Evolutionary conservation across 2,329 filamentous ascomycete species (phyloP).

Genomic region (Phoma herbarum): DNA sequence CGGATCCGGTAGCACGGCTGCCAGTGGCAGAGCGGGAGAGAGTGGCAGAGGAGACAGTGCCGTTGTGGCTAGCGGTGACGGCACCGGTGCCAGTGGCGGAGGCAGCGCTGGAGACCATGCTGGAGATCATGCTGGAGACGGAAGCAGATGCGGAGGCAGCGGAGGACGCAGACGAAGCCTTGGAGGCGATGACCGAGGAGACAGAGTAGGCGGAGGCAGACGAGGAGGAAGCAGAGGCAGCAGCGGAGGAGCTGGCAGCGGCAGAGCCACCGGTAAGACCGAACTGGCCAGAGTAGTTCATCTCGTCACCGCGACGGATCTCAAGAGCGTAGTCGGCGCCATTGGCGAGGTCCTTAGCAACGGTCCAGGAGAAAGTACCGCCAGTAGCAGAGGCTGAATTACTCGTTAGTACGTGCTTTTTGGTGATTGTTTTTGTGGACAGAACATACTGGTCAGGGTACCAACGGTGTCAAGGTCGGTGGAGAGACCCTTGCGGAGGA

Average conservation of each 20-base stretch:
- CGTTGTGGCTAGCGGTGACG: constrained; percentile 33
- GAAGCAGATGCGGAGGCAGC: constrained; percentile 30
- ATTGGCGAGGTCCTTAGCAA: constrained; percentile 53
- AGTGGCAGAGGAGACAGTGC: constrained; percentile 39
- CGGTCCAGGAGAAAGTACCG: constrained; percentile 62
- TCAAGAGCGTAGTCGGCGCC: constrained; percentile 66
- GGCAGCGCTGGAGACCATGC: constrained; percentile 38
- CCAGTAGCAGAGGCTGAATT: constrained; percentile 53
- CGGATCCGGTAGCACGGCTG: constrained; percentile 29
- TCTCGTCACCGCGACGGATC: constrained; percentile 61
- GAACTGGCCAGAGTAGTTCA: constrained; percentile 67
- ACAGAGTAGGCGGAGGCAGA: constrained; percentile 32
- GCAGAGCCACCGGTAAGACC: constrained; percentile 45
- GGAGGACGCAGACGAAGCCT: constrained; percentile 25
- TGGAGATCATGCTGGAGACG: constrained; percentile 42
- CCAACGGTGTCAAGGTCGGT: constrained; percentile 61
- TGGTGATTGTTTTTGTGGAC: neutral
- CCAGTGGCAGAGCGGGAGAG: constrained; percentile 32
- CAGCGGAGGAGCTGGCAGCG: constrained; percentile 35
- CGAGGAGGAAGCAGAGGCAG: constrained; percentile 31
- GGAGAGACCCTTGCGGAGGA: constrained; percentile 62
- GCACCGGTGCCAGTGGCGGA: constrained; percentile 32
- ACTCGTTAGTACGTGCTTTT: constrained; percentile 22
- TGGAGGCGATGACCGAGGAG: constrained; percentile 25
- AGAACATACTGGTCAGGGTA: constrained; percentile 58